Evolutionary conservation across 2,329 filamentous ascomycete genomes (phyloP).

Genomic region (Fusarium humuli): DNA sequence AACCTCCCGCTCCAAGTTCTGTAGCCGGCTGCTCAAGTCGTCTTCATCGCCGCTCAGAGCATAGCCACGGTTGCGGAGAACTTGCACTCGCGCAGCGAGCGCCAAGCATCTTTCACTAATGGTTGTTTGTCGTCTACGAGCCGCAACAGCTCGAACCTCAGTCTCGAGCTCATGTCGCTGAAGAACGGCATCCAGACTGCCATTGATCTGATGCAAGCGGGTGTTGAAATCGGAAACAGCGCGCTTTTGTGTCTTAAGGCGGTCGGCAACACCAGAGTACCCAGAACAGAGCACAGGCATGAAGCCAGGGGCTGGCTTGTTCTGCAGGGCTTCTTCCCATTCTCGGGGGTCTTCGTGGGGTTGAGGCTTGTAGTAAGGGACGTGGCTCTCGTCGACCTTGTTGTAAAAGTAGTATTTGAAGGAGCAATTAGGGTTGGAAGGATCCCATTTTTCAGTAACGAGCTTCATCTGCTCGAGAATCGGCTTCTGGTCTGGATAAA

Average conservation of each 20-base stretch:
- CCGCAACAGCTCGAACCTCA: conserved; percentile 78
- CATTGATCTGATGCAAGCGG: conserved; percentile 83
- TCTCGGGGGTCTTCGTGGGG: conserved; percentile 78
- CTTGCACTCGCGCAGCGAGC: conserved; percentile 82
- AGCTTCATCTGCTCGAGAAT: conserved; percentile 79
- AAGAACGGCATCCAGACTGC: conserved; percentile 76
- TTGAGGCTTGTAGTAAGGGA: conserved; percentile 80
- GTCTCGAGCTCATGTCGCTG: conserved; percentile 81
- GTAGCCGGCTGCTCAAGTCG: conserved; percentile 77
- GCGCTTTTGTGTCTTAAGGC: conserved; percentile 77
- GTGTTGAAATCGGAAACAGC: conserved; percentile 77
- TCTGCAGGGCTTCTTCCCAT: conserved; percentile 86
- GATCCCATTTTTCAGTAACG: conserved; percentile 80
- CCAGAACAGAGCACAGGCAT: conserved; percentile 82
- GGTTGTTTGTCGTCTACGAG: conserved; percentile 76
- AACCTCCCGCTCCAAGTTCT: conserved; percentile 74
- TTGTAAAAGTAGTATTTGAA: conserved; percentile 93
- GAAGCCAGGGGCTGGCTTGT: conserved; percentile 80
- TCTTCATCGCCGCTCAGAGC: conserved; percentile 84
- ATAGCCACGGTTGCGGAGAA: conserved; percentile 83
- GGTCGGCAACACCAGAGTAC: conserved; percentile 76
- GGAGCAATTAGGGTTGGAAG: conserved; percentile 72
- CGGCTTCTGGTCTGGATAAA: conserved; percentile 69
- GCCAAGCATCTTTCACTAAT: conserved; percentile 79
- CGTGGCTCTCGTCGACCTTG: conserved; percentile 77